These are phyloP conservation scores for Corylus americana DNA, from an alignment of 306 rosid genomes.

Conservation along the genomic window DNA sequence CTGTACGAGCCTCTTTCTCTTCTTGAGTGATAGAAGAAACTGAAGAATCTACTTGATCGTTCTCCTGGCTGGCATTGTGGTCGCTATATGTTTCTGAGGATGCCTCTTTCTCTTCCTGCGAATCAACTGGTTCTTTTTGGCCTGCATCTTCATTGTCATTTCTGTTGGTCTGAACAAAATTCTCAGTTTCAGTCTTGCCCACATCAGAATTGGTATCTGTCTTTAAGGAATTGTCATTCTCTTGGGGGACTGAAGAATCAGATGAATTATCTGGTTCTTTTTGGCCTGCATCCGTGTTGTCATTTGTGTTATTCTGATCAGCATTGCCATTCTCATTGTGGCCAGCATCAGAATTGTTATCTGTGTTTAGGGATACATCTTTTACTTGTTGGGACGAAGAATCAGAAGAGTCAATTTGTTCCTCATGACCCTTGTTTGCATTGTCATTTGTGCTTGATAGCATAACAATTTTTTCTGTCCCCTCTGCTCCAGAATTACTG, in stretches of 20 bases:
- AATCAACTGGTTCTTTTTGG: slow-evolving; percentile 28
- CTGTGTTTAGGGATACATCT: slow-evolving; percentile 44
- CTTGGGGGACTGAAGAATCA: not conserved
- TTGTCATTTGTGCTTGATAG: slow-evolving; percentile 41
- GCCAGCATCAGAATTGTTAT: slow-evolving; percentile 29
- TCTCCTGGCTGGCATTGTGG: slow-evolving; percentile 24
- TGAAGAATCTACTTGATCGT: slow-evolving; percentile 39
- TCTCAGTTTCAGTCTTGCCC: slow-evolving; percentile 23
- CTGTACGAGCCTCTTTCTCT: slow-evolving; percentile 47
- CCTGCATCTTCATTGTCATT: slow-evolving; percentile 31
- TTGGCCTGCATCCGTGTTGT: slow-evolving; percentile 33
- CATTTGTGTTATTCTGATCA: slow-evolving; percentile 40
- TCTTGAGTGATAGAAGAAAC: slow-evolving; percentile 43
- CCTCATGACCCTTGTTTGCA: slow-evolving; percentile 40
- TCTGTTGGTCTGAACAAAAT: slow-evolving; percentile 40
- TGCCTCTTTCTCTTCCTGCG: slow-evolving; percentile 36
- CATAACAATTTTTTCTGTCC: slow-evolving; percentile 33
- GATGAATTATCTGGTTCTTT: slow-evolving; percentile 26
- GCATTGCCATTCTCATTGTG: slow-evolving; percentile 38
- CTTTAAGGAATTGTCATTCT: slow-evolving; percentile 35
- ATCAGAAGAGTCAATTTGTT: slow-evolving; percentile 51
- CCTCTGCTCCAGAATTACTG: slow-evolving; percentile 36
- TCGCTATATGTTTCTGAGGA: slow-evolving; percentile 18
- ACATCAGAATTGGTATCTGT: slow-evolving; percentile 16
- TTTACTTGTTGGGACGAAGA: slow-evolving; percentile 50